These are phyloP conservation scores for Polysphondylium violaceum DNA, from an alignment of 78 protist species.

Conservation along the genomic window DNA sequence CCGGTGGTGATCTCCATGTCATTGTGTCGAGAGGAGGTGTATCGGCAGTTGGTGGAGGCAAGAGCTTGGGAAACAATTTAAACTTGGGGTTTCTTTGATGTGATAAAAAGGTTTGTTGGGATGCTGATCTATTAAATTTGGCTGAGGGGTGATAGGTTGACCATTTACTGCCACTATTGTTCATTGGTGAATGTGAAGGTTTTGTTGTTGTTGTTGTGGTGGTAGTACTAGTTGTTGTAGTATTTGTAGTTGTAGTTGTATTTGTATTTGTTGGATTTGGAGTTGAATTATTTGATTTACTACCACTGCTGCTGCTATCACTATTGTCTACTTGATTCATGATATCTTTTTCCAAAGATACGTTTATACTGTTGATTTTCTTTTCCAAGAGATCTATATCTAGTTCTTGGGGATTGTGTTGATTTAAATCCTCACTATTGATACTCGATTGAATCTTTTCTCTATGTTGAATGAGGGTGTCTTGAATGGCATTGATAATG, in stretches of 20 bases:
- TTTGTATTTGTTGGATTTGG: background rate
- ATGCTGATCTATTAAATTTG: background rate
- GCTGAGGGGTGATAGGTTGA: slow-evolving; percentile 2
- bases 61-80: slow-evolving; percentile 35
- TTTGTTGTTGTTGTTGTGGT: slow-evolving; percentile 13
- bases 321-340: too few species aligned
- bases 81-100: slow-evolving; percentile 51
- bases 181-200: background rate
- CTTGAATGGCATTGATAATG: background rate
- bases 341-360: too few species aligned
- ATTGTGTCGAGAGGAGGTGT: slow-evolving; percentile 39
- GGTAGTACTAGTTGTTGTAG: background rate
- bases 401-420: too few species aligned
- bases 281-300: slow-evolving; percentile 6
- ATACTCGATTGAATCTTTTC: too few species aligned
- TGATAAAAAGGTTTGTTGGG: slow-evolving; percentile 16
- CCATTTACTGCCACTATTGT: background rate
- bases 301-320: too few species aligned
- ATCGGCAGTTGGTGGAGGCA: slow-evolving; percentile 34
- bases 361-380: too few species aligned
- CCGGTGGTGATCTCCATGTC: slow-evolving; percentile 58
- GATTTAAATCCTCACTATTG: too few species aligned
- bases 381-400: too few species aligned
- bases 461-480: too few species aligned
- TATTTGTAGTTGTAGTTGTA: background rate